Conservation (phyloP, 768 basidiomycete species). For the Amanita subjunquillea region DNA sequence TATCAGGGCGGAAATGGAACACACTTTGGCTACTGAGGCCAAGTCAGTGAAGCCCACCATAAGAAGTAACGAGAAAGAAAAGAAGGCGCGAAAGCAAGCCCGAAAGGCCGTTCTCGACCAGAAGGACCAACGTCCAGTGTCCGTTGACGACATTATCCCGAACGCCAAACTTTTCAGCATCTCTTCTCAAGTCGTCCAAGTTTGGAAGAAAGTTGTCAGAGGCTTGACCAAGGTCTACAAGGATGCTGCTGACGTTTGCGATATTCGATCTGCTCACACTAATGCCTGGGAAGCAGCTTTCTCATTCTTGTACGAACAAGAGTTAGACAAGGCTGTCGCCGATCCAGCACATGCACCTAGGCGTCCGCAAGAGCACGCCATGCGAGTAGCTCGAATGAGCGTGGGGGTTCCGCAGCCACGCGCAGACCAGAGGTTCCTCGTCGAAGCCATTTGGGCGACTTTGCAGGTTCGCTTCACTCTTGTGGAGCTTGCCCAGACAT, state of each 20-base stretch:
- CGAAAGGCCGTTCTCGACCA: neutral
- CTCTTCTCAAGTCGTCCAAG: constrained; percentile 16
- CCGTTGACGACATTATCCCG: neutral
- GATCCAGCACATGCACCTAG: constrained; percentile 26
- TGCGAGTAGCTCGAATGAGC: constrained; percentile 37
- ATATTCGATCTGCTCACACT: constrained; percentile 42
- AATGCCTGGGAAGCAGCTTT: constrained; percentile 55
- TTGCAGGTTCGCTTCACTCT: constrained; percentile 44
- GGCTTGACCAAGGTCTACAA: constrained; percentile 29
- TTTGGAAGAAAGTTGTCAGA: constrained; percentile 30
- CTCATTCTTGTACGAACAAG: constrained; percentile 37
- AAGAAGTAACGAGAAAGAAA: constrained; percentile 10
- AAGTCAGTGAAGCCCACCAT: constrained; percentile 1
- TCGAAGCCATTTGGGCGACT: constrained; percentile 50
- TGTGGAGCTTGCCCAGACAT: constrained; percentile 28
- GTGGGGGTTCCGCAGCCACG: constrained; percentile 50
- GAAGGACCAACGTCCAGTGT: neutral
- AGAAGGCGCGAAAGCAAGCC: constrained; percentile 2
- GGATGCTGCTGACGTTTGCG: constrained; percentile 27
- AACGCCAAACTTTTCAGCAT: constrained; percentile 15
- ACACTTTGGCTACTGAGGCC: constrained; percentile 8
- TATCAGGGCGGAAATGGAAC: constrained; percentile 16
- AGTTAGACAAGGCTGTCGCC: constrained; percentile 23
- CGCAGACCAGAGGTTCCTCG: constrained; percentile 47
- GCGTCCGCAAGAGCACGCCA: constrained; percentile 35